Conservation (phyloP, 2,329 filamentous ascomycete species). For the Penicillium brevicompactum region DNA sequence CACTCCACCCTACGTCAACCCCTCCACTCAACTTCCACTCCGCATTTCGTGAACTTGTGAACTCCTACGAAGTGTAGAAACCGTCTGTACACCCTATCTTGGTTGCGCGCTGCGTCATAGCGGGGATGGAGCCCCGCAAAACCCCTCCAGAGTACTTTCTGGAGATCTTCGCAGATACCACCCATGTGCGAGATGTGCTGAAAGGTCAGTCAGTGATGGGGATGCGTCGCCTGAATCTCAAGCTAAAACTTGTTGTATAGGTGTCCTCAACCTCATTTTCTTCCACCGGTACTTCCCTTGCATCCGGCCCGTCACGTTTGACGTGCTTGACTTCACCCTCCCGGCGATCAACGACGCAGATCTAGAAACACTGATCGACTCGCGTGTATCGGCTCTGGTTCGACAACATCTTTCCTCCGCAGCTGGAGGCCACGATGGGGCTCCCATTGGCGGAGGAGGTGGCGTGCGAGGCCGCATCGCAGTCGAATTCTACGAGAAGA, state of each 20-base stretch:
- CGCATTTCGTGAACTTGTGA: not conserved
- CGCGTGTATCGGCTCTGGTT: constrained; percentile 76
- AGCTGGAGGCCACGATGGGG: constrained; percentile 52
- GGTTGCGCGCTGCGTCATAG: constrained; percentile 20
- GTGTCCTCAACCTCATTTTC: constrained; percentile 95
- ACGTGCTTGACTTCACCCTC: constrained; percentile 86
- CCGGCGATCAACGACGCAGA: constrained; percentile 88
- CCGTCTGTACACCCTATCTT: not conserved
- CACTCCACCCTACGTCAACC: constrained; percentile 11
- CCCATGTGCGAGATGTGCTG: constrained; percentile 86
- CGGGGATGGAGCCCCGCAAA: constrained; percentile 62
- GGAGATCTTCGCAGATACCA: constrained; percentile 89
- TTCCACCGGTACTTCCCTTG: constrained; percentile 97
- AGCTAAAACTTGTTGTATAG: constrained; percentile 47
- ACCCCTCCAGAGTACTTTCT: constrained; percentile 85
- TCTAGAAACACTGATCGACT: constrained; percentile 90
- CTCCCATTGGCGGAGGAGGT: constrained; percentile 38
- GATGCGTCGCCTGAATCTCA: no score
- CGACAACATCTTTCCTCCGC: constrained; percentile 70
- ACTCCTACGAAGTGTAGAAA: not conserved
- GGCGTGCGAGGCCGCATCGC: constrained; percentile 76
- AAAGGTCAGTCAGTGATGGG: constrained; percentile 64
- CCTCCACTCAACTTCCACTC: not conserved
- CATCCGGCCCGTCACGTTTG: constrained; percentile 77
- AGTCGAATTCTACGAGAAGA: constrained; percentile 95